Base-by-base conservation (phyloP, 169 alveolate species). In the Toxoplasma gondii region DNA sequence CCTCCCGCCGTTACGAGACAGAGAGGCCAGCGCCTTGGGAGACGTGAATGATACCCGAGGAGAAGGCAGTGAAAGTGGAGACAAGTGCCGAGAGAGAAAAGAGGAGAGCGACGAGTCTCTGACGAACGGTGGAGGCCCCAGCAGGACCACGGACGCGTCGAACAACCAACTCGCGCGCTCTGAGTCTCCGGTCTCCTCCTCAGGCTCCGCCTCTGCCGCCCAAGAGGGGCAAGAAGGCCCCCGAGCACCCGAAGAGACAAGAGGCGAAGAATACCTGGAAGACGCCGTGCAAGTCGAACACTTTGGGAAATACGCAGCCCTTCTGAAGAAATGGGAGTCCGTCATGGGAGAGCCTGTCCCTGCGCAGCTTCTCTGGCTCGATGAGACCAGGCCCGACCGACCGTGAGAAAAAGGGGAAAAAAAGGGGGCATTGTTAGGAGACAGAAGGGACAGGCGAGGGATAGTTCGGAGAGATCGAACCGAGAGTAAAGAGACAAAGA, bases 321-420 rank as follows among this genome's bases (percentile, higher is more conserved):
- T 78, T 19, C 24, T 78, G 29, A 78, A 78, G 44, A 78, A 31
- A 41, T 78, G 86, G 86, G 86, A 78, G 44, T 24, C 49, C 39
- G 86, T 78, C 44, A 78, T 78, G 86, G 29, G 43, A 24, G 64
- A 36, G 9, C 67, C 90, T 29, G 43, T 82, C 24, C 90, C 90
- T 0, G 69, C 19, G 36, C 67, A 82, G 90, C 90, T 82, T 67
- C 53, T 39, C 53, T 82, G 90, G 90, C 90, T 82, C 41, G 90
- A 82, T 39, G 90, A 82, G 39, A 82, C 67, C n/a, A 0, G 64
- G 4, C 34, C 64, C n/a, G 90, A 82, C 41, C 53, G 90, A 17
- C 27, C 90, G 90, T 82, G 39, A 12, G 44, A 10, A 53, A 53
- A n/a, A n/a, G n/a, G n/a, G n/a, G n/a, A n/a, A n/a, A n/a, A n/a